Percentiles rank a stretch among this genome's conserved stretches.
Evolutionary conservation across 2,329 filamentous ascomycete genomes (phyloP).

Genomic region (Diaporthe sp.): DNA sequence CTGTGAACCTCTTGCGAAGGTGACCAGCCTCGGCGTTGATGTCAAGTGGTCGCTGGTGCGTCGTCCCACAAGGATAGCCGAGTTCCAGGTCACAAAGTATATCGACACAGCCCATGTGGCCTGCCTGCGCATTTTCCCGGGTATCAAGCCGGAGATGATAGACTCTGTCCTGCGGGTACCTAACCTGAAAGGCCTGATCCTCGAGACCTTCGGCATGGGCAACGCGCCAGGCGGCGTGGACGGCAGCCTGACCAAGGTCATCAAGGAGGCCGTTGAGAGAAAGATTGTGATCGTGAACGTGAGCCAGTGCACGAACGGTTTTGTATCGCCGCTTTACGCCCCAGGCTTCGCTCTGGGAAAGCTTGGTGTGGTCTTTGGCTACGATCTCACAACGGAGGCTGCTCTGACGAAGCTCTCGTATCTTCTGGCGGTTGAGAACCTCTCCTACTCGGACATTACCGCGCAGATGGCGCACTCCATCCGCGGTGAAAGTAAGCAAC

Average conservation of each 20-base stretch:
- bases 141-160: constrained; percentile 94
- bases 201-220: constrained; percentile 92
- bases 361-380: constrained; percentile 89
- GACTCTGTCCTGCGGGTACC: constrained; percentile 84
- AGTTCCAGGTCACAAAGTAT: constrained; percentile 80
- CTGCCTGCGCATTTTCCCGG: constrained; percentile 90
- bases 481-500: constrained; percentile 74
- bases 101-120: constrained; percentile 91
- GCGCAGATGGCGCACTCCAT: constrained; percentile 81
- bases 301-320: constrained; percentile 86
- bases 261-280: constrained; percentile 81
- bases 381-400: constrained; percentile 91
- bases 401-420: constrained; percentile 93
- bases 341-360: constrained; percentile 82
- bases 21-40: constrained; percentile 84
- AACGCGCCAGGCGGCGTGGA: constrained; percentile 89
- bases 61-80: constrained; percentile 79
- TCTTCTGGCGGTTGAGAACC: constrained; percentile 77
- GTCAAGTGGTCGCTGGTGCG: constrained; percentile 86
- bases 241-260: constrained; percentile 82
- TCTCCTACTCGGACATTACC: constrained; percentile 76
- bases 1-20: constrained; percentile 82
- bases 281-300: constrained; percentile 92
- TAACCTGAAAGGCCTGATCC: constrained; percentile 83
- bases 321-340: constrained; percentile 84